Base-by-base conservation (phyloP, 164 flowering plant species). In the Aristolochia californica region DNA sequence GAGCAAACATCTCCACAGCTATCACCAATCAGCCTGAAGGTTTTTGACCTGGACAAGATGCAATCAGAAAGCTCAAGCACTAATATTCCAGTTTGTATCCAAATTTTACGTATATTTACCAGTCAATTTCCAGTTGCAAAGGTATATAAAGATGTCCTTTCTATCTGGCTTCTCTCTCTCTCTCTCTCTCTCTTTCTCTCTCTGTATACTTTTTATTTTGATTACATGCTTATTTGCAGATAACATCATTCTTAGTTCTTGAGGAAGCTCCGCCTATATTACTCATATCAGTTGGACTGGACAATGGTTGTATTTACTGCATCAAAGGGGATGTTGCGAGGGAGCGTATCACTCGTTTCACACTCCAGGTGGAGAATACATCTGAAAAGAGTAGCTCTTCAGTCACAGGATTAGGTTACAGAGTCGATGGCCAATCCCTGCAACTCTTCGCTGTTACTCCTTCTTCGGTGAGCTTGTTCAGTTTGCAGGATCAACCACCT, bases 301-400 rank as follows among this genome's bases (percentile, higher is more conserved):
- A 83, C 59, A 87, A 80, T 71, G 96, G 96, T 63, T 72, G 75
- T 73, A 79, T 93, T 63, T 89, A 89, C 72, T 89, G 96, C 80
- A 87, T 94, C 65, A 83, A 90, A 77, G 99, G 99, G 51, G 99
- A 94, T 58, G 80, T 94, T 78, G 99, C 93, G 44, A 85, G 99
- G 55, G 97, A 94, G 73, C 83, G 91, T 24, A 87, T 94, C 57
- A 74, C 83, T 8, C 84, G 99, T 16, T 87, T 94, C 78, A 83
- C 75, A 73, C 91, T 90, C 63, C 80, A 87, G 75, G 91, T 90
- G 56, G 86, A 80, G 47, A 62, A 54, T 67, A 53, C 53, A 51
- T 66, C 78, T 18, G 83, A 77, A 50, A 82, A 75, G 64, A 66
- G 62, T 53, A 63, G 66, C 16, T 73, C 78, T 48, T 63, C 97